Conservation (phyloP, 352 stramenopile genomes). For the Phytophthora idaei region DNA sequence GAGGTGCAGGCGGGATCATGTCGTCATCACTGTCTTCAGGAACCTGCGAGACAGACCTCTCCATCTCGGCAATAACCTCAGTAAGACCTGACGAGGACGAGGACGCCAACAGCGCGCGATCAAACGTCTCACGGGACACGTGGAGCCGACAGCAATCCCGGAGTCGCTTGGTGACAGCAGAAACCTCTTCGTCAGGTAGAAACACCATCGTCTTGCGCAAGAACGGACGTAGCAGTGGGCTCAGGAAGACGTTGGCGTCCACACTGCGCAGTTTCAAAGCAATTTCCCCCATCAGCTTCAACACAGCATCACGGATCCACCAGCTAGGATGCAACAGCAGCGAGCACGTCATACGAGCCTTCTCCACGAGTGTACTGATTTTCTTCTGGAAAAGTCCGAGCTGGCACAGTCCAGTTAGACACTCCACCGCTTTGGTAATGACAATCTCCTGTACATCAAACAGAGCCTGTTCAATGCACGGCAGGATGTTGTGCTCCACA, state of each 20-base stretch:
- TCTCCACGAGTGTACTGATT: conserved; percentile 81
- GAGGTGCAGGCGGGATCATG: conserved; percentile 16
- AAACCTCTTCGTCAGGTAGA: conserved; percentile 62
- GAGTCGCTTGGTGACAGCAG: conserved; percentile 58
- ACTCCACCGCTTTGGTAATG: conserved; percentile 92
- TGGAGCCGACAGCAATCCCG: conserved; percentile 67
- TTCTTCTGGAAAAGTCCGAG: conserved; percentile 92
- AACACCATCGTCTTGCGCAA: conserved; percentile 88
- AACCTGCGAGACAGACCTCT: conserved; percentile 39
- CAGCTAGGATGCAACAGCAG: conserved; percentile 89
- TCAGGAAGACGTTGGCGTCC: conserved; percentile 93
- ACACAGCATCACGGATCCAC: conserved; percentile 86
- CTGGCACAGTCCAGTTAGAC: conserved; percentile 90
- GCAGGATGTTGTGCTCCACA: conserved; percentile 97
- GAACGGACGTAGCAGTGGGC: conserved; percentile 89
- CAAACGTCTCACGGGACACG: conserved; percentile 87
- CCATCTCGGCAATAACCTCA: conserved; percentile 65
- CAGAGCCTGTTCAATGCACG: conserved; percentile 96
- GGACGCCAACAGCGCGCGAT: conserved; percentile 75
- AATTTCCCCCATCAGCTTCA: conserved; percentile 89
- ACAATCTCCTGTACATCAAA: conserved; percentile 97
- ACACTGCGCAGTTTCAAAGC: conserved; percentile 87
- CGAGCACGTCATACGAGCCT: conserved; percentile 81
- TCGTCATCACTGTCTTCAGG: conserved; percentile 43
- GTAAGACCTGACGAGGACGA: conserved; percentile 50